Percentiles rank a stretch among this genome's conserved stretches.
Evolutionary conservation across 2,329 filamentous ascomycete genomes (phyloP).

Genomic region (Alternaria sp.): DNA sequence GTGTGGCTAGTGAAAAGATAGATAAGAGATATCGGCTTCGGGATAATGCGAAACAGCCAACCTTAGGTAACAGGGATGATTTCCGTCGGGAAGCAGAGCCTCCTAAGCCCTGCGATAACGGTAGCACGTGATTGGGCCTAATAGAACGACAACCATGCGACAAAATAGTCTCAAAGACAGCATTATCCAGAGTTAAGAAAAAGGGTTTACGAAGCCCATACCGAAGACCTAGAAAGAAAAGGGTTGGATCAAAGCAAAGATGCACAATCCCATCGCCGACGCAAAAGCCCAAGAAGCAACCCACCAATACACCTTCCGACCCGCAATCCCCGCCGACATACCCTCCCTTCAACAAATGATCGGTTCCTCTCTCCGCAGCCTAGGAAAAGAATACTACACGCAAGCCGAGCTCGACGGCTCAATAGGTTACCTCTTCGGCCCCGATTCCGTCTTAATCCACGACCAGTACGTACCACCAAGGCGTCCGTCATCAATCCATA

Average conservation of each 20-base stretch:
- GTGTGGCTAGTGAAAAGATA: not conserved
- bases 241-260: not conserved
- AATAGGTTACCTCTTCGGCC: constrained; percentile 50
- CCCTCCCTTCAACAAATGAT: constrained; percentile 45
- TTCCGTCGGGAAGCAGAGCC: constrained; percentile 9
- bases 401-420: constrained; percentile 48
- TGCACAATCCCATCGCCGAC: constrained; percentile 39
- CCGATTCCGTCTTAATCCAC: constrained; percentile 46
- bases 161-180: not conserved
- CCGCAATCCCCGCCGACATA: constrained; percentile 42
- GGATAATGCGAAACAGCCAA: not conserved
- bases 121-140: not conserved
- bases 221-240: too few species aligned
- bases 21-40: not conserved
- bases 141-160: not conserved
- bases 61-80: not conserved
- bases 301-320: constrained; percentile 40
- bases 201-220: not conserved
- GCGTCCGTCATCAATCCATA: constrained; percentile 8
- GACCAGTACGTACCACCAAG: constrained; percentile 30
- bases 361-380: constrained; percentile 37
- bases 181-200: not conserved
- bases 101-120: constrained; percentile 6
- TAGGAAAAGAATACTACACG: constrained; percentile 42
- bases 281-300: constrained; percentile 49